These are phyloP conservation scores for Rhododendron henanense DNA, from an alignment of 148 eudicot genomes.

Conservation along the genomic window DNA sequence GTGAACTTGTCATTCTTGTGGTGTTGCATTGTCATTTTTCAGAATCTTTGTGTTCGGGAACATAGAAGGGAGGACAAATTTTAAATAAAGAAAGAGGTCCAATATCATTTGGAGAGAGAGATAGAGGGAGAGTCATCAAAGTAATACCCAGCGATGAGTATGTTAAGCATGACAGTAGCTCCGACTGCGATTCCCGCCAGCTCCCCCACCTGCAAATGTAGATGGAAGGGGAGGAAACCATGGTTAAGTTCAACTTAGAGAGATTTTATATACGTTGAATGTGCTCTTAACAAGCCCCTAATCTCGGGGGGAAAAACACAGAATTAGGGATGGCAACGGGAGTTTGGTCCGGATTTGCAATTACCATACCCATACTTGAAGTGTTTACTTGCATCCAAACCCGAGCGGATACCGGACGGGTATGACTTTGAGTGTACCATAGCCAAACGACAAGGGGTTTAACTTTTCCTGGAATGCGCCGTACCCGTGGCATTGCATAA, in stretches of 20 bases:
- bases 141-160: slow-evolving; percentile 84
- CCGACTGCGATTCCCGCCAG: slow-evolving; percentile 94
- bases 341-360: neutral
- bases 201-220: slow-evolving; percentile 71
- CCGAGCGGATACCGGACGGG: neutral
- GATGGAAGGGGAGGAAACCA: neutral
- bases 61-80: neutral
- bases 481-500: neutral
- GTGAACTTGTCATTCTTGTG: neutral
- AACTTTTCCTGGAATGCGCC: neutral
- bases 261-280: neutral
- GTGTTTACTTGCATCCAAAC: neutral
- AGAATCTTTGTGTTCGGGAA: neutral
- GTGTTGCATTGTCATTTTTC: neutral
- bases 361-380: neutral
- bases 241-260: neutral
- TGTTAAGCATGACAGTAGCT: slow-evolving; percentile 97
- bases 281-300: neutral
- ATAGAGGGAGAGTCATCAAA: slow-evolving; percentile 10
- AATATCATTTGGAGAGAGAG: neutral
- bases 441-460: neutral
- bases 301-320: neutral
- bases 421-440: neutral
- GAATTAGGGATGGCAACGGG: neutral
- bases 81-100: neutral